Percentiles rank a stretch among this genome's conserved stretches.
Evolutionary conservation across 1,284 basidiomycete species (phyloP).

Genomic region (Leccinum ponderosum): DNA sequence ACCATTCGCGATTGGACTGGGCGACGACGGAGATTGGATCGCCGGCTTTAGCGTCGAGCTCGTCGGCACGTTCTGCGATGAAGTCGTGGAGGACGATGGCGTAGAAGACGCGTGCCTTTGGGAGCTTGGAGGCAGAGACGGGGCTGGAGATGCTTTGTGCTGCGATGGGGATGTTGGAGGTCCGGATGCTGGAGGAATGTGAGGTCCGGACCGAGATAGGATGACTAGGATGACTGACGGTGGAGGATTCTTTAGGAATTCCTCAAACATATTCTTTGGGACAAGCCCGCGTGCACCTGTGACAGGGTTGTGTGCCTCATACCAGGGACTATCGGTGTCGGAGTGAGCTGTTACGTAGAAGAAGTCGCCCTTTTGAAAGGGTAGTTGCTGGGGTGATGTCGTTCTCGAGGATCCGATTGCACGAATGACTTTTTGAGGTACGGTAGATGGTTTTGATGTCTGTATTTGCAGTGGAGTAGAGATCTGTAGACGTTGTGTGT

Average conservation of each 20-base stretch:
- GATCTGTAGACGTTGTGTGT: conserved; percentile 56
- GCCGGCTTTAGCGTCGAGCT: conserved; percentile 92
- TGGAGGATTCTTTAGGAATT: conserved; percentile 73
- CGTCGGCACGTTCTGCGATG: conserved; percentile 90
- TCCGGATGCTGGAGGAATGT: conserved; percentile 37
- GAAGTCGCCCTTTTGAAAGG: conserved; percentile 95
- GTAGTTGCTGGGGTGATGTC: conserved; percentile 84
- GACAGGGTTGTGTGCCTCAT: conserved; percentile 90
- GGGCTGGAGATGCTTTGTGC: conserved; percentile 20
- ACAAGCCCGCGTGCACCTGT: conserved; percentile 92
- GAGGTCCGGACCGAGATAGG: not conserved
- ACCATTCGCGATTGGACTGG: conserved; percentile 89
- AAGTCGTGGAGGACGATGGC: conserved; percentile 97
- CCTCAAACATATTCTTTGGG: conserved; percentile 84
- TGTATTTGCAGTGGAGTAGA: conserved; percentile 67
- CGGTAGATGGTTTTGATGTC: conserved; percentile 59
- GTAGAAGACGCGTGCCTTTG: conserved; percentile 73
- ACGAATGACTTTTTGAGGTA: conserved; percentile 86
- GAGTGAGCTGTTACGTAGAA: conserved; percentile 91
- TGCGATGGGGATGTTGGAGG: conserved; percentile 37
- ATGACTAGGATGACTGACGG: conserved; percentile 56
- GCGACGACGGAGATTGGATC: conserved; percentile 92
- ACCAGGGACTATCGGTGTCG: conserved; percentile 61
- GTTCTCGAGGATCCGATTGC: conserved; percentile 75
- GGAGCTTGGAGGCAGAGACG: conserved; percentile 30